Conservation (phyloP, 106 monocot genomes). For the Platanthera guangdongensis region DNA sequence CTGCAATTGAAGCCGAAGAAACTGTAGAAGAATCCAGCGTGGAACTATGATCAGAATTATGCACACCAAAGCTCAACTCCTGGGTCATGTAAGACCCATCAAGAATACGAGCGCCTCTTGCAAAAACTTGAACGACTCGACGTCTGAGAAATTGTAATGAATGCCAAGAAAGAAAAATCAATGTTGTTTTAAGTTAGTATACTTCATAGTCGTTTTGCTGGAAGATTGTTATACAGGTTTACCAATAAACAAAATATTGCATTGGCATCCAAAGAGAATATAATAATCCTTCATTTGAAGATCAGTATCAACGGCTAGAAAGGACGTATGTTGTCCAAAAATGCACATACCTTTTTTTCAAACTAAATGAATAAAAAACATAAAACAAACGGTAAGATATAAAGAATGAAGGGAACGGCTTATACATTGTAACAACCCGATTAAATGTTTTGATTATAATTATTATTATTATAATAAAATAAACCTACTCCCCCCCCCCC, state of each 20-base stretch:
- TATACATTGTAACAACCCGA: no score
- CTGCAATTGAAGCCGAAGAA: conserved; percentile 83
- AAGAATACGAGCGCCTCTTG: conserved; percentile 82
- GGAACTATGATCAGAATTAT: conserved; percentile 50
- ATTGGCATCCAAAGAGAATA: background rate
- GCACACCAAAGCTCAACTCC: conserved; percentile 67
- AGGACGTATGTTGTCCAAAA: background rate
- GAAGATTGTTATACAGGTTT: background rate
- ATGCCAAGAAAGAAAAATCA: background rate
- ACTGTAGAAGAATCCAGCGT: conserved; percentile 39
- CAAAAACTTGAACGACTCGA: conserved; percentile 80
- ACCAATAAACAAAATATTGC: background rate
- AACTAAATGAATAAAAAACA: background rate
- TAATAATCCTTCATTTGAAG: background rate
- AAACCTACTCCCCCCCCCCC: no score
- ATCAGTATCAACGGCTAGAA: background rate
- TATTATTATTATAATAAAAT: no score
- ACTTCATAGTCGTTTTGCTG: background rate
- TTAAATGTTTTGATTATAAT: no score
- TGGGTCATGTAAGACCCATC: conserved; percentile 98
- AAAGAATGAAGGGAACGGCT: background rate
- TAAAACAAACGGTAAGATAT: background rate
- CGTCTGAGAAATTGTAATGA: conserved; percentile 39
- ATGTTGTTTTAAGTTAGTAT: background rate
- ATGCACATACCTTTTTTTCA: background rate